These are phyloP conservation scores for Discostella pseudostelligera DNA, from an alignment of 108 stramenopile genomes.

Conservation along the genomic window DNA sequence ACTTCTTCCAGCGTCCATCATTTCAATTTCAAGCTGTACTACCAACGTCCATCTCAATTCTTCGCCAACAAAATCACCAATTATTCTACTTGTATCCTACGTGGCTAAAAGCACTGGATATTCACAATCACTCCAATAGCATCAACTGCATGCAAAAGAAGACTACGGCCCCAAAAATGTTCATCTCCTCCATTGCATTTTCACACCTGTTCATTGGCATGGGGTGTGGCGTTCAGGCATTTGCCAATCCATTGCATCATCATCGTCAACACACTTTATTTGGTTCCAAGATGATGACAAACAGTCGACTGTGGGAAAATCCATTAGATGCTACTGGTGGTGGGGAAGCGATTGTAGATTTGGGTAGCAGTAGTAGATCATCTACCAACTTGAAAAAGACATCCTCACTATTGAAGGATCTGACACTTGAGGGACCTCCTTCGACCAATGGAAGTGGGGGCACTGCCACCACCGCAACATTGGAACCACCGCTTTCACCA, in stretches of 20 bases:
- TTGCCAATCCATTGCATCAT: constrained; percentile 15
- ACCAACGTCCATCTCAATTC: no score
- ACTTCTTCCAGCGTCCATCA: no score
- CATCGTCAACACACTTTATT: neutral
- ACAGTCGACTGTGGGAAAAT: neutral
- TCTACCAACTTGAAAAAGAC: no score
- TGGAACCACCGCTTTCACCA: neutral
- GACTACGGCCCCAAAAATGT: neutral
- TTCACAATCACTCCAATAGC: no score
- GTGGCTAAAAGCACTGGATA: no score
- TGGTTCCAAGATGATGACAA: neutral
- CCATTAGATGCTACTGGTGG: neutral
- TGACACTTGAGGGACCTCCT: no score
- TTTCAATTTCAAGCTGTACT: no score
- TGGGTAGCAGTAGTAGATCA: neutral
- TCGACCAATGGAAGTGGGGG: no score
- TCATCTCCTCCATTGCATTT: neutral
- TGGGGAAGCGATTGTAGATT: constrained; percentile 15
- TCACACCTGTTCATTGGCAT: constrained; percentile 7
- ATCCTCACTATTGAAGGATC: no score
- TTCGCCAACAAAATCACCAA: no score
- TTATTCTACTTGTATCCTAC: no score
- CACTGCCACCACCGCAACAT: neutral
- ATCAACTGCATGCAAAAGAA: no score
- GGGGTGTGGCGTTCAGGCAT: constrained; percentile 17